These are phyloP conservation scores for Cyclocybe aegerita DNA, from an alignment of 768 basidiomycete genomes.

Conservation along the genomic window DNA sequence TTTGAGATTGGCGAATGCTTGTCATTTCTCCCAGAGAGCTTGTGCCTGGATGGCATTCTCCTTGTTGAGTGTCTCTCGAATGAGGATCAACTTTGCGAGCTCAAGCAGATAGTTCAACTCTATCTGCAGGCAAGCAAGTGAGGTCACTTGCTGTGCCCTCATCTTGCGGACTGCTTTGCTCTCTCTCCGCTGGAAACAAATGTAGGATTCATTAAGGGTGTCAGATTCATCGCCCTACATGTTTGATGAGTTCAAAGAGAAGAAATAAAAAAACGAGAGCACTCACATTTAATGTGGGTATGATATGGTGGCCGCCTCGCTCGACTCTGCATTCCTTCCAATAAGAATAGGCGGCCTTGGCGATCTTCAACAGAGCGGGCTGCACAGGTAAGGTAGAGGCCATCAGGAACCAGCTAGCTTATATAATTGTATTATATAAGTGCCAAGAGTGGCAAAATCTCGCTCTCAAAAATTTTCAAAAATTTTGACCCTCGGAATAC, in stretches of 20 bases:
- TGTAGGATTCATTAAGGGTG: constrained; percentile 87
- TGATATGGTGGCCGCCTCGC: constrained; percentile 80
- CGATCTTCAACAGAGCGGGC: constrained; percentile 61
- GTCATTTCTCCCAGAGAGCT: constrained; percentile 77
- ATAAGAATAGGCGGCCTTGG: constrained; percentile 77
- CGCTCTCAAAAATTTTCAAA: too few species aligned
- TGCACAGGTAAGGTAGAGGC: too few species aligned
- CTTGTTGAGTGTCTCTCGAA: constrained; percentile 77
- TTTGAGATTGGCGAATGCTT: constrained; percentile 76
- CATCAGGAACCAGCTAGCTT: too few species aligned
- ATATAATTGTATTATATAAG: too few species aligned
- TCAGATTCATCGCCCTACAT: constrained; percentile 87
- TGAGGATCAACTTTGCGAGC: constrained; percentile 65
- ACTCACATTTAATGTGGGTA: constrained; percentile 85
- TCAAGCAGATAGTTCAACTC: constrained; percentile 76
- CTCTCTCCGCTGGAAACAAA: constrained; percentile 95
- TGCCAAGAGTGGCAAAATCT: too few species aligned
- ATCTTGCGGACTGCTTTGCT: constrained; percentile 95
- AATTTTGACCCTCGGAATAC: too few species aligned
- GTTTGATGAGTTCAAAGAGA: constrained; percentile 1
- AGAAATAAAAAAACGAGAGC: background rate
- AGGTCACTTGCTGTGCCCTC: constrained; percentile 84
- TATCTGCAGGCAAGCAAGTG: constrained; percentile 72
- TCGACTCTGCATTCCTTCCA: constrained; percentile 87
- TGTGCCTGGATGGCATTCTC: constrained; percentile 57